Evolutionary conservation across 2,329 filamentous ascomycete genomes (phyloP), one percentile per base, ranked within the genome.

Genomic region (Tolypocladium cylindrosporum): DNA sequence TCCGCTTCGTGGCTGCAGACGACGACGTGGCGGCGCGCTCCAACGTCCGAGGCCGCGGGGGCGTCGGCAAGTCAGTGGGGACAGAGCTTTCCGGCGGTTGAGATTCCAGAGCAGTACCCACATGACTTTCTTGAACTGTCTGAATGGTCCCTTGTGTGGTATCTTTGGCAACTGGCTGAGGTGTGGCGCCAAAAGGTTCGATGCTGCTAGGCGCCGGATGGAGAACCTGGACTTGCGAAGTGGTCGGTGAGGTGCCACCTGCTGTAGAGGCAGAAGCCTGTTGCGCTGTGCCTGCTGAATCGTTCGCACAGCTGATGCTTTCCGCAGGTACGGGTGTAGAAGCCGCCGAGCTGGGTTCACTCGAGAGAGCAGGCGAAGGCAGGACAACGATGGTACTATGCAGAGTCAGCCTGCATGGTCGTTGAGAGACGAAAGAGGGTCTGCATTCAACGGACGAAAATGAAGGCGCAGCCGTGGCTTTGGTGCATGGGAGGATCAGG

Each of bases 311-410:
- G 39, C 7, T 16, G 31, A 21, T 31, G 7, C 34, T 37, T 37
- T 52, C 45, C 9, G 8, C 53, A 19, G 16, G 19, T 4, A 2
- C 19, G 1, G 54, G 54, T 42, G 43, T 37, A 19, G 57, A 58
- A 40, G 34, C 21, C 10, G 50, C 68, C 31, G 80, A 80, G 64
- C 80, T 83, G 19, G 76, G 74, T 60, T 86, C 83, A 62, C 87
- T 81, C 66, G 83, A 88, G 13, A 82, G 79, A 14, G 84, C 79
- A 39, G 86, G 84, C 16, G 86, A 87, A 8, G 84, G 82, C 55
- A 87, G 76, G 24, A 81, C 73, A 40, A 71, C 63, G 59, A 68
- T 62, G 24, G 14, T 43, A 40, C 59, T 57, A 39, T 21, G 39
- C 34, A n/a, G 14, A 13, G 58, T 57, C 43, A 60, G 58, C 58